Conservation (phyloP, 441 rosid species). For the Mallotus repandus region DNA sequence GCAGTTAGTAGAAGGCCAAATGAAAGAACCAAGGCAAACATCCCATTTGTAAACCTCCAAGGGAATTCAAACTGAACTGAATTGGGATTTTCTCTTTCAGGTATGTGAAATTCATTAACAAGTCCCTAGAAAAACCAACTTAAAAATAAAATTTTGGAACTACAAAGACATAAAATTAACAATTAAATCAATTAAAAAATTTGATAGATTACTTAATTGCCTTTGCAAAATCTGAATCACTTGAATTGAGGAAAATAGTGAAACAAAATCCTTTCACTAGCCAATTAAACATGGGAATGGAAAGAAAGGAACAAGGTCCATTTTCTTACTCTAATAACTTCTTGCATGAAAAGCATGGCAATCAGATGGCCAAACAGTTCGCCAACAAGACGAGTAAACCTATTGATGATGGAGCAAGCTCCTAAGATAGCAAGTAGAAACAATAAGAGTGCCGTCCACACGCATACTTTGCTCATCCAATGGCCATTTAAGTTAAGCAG, state of each 20-base stretch:
- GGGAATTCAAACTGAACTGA: conserved; percentile 46
- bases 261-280: not conserved
- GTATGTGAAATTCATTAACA: conserved; percentile 59
- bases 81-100: conserved; percentile 52
- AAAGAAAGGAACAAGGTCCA: conserved; percentile 1
- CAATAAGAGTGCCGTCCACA: conserved; percentile 70
- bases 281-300: not conserved
- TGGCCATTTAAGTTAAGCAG: not conserved
- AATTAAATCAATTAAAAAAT: conserved; percentile 2
- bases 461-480: conserved; percentile 59
- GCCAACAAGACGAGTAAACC: conserved; percentile 79
- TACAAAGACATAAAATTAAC: not conserved
- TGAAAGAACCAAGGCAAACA: conserved; percentile 72
- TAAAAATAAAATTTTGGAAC: conserved; percentile 16
- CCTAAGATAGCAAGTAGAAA: conserved; percentile 63
- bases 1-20: conserved; percentile 76
- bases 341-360: conserved; percentile 86
- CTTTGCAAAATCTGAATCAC: not conserved
- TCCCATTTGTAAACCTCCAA: conserved; percentile 81
- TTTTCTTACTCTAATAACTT: conserved; percentile 61
- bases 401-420: conserved; percentile 75
- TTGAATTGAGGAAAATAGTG: not conserved
- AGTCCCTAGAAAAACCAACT: conserved; percentile 50
- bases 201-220: not conserved
- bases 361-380: conserved; percentile 79